Evolutionary conservation across 768 basidiomycete genomes (phyloP), one percentile per base, ranked within the genome.

Genomic region (Amylocystis lapponica): DNA sequence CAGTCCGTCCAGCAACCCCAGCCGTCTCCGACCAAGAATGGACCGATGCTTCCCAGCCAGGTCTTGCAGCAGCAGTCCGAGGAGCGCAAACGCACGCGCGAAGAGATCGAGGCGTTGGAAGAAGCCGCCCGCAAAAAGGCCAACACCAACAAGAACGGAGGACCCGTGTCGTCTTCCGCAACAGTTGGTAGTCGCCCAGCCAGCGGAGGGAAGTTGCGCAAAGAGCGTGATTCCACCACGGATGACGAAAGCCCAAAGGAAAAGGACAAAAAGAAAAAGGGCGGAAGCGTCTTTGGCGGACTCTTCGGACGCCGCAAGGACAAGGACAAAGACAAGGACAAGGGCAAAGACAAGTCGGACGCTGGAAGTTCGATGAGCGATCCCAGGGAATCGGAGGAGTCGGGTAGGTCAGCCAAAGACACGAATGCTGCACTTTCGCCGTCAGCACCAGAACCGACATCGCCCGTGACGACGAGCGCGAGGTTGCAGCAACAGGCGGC

Each of bases 271-370:
- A 80, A 83, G 66, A 82, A 84, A 65, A 83, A 82, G 66, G 81
- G 77, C 42, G 65, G 78, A 3, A 80, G 85, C 3, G 74, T 97
- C 44, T 83, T 96, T 50, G 73, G 80, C 12, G 72, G 81, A 0
- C 55, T 97, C 37, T 95, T 95, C 59, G 73, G 74, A 14, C 68
- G 84, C 53, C 82, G 79, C 63, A 92, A 85, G 62, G 79, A 86
- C 55, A 88, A 77, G 60, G 50, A 49, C 38, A 71, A 84, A 66
- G 68, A 78, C 36, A 92, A 85, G 61, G 78, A 85, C 55, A 87
- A 76, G 59, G 49, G 47, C 45, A 71, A 83, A 65, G 70, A 79
- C 39, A 82, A 82, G 56, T 61, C 61, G 9, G 55, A 59, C 41
- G 79, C 76, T 0, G 59, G 72, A 34, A 83, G 66, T 46, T 57